Evolutionary conservation across 1,284 basidiomycete genomes (phyloP).

Genomic region (Trametes versicolor): DNA sequence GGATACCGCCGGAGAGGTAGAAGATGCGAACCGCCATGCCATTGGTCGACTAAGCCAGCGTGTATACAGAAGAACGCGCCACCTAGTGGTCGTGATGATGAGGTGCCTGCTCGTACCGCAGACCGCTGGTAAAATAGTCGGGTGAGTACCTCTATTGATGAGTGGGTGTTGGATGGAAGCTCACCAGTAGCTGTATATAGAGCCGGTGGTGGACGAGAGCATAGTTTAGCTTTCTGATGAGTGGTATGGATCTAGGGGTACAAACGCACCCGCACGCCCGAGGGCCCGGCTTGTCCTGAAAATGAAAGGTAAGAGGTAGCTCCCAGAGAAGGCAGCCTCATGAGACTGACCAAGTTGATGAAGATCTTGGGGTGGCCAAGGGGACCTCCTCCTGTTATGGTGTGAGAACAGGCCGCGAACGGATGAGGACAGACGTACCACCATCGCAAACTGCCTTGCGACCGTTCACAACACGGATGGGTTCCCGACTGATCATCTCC

Average conservation of each 20-base stretch:
- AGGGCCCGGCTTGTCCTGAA: constrained; percentile 78
- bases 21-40: constrained; percentile 10
- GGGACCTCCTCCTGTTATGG: constrained; percentile 84
- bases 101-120: constrained; percentile 78
- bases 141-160: constrained; percentile 16
- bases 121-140: constrained; percentile 64
- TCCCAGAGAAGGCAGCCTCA: background rate
- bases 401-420: background rate
- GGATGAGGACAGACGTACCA: constrained; percentile 62
- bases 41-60: constrained; percentile 23
- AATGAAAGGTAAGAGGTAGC: background rate
- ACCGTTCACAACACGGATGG: constrained; percentile 82
- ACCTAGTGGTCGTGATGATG: constrained; percentile 56
- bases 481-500: constrained; percentile 88
- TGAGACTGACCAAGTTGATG: constrained; percentile 85
- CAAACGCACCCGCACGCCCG: constrained; percentile 79
- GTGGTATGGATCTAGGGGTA: constrained; percentile 30
- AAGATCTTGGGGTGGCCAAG: constrained; percentile 97
- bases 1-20: constrained; percentile 6
- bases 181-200: constrained; percentile 79
- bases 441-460: constrained; percentile 94
- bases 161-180: constrained; percentile 42
- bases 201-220: constrained; percentile 21
- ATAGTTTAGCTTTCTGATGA: constrained; percentile 24
- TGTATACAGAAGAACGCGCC: constrained; percentile 23